Evolutionary conservation across 371 early-diverging fungal species (phyloP).

Genomic region (Mycotypha africana): DNA sequence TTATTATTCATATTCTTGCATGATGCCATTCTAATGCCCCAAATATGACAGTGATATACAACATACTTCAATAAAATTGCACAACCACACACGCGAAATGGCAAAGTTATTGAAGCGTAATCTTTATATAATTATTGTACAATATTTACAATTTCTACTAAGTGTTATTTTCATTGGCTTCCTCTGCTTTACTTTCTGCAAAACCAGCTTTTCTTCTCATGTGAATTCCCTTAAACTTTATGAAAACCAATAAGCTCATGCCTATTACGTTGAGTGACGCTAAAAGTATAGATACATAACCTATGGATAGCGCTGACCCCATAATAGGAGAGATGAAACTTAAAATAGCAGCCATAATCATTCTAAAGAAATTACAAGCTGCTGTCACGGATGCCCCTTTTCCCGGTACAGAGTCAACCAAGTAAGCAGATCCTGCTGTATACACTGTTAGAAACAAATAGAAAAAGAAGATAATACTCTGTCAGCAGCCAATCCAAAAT

Average conservation of each 20-base stretch:
- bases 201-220: conserved; percentile 24
- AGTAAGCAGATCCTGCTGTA: conserved; percentile 44
- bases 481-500: background rate
- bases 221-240: conserved; percentile 29
- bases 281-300: conserved; percentile 28
- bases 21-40: too few relatives aligned
- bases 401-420: conserved; percentile 46
- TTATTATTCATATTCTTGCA: too few relatives aligned
- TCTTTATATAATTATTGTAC: too few relatives aligned
- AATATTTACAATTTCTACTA: too few relatives aligned
- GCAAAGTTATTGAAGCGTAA: too few relatives aligned
- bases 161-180: too few relatives aligned
- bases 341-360: conserved; percentile 42
- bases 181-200: too few relatives aligned
- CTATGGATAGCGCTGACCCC: conserved; percentile 19
- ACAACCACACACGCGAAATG: too few relatives aligned
- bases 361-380: conserved; percentile 42
- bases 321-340: conserved; percentile 23
- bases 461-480: background rate
- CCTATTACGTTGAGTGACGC: conserved; percentile 26
- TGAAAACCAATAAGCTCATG: conserved; percentile 18
- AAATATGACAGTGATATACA: too few relatives aligned
- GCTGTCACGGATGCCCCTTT: conserved; percentile 52
- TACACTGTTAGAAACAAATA: conserved; percentile 11
- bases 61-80: too few relatives aligned